Conservation (phyloP, 169 alveolate genomes). For the Plasmodium coatneyi region DNA sequence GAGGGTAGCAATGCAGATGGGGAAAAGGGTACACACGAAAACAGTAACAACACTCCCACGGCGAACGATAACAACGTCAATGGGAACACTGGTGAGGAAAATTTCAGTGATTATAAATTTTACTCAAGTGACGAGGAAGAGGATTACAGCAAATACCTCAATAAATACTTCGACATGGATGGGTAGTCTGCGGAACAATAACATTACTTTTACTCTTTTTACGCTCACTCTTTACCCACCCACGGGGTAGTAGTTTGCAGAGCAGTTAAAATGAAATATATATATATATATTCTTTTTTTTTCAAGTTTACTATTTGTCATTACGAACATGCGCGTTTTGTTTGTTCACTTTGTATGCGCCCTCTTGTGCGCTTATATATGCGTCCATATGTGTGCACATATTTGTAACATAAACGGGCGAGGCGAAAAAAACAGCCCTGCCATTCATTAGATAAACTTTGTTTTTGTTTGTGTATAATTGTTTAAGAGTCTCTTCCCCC, state of each 20-base stretch:
- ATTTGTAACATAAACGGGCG: neutral
- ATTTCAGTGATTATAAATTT: constrained; percentile 37
- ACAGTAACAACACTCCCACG: neutral
- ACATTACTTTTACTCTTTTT: neutral
- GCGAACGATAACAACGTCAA: neutral
- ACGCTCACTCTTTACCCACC: neutral
- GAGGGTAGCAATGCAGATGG: neutral
- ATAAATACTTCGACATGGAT: constrained; percentile 68
- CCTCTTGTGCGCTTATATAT: neutral
- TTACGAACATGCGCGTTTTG: neutral
- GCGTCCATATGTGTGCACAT: neutral
- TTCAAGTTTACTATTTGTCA: constrained; percentile 18
- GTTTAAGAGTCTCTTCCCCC: constrained; percentile 3
- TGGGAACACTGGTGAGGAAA: neutral
- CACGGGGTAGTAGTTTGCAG: neutral
- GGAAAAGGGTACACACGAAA: neutral
- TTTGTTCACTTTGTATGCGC: neutral
- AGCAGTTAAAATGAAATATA: neutral
- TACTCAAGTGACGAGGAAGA: constrained; percentile 70
- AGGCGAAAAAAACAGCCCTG: constrained; percentile 4
- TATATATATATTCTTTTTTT: neutral
- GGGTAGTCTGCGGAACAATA: neutral
- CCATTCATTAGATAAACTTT: constrained; percentile 50
- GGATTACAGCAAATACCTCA: constrained; percentile 68
- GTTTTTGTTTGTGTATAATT: constrained; percentile 39